Evolutionary conservation across 202 grass and related monocot species (phyloP), one percentile per base, ranked within the genome.

Genomic region (Digitaria exilis): DNA sequence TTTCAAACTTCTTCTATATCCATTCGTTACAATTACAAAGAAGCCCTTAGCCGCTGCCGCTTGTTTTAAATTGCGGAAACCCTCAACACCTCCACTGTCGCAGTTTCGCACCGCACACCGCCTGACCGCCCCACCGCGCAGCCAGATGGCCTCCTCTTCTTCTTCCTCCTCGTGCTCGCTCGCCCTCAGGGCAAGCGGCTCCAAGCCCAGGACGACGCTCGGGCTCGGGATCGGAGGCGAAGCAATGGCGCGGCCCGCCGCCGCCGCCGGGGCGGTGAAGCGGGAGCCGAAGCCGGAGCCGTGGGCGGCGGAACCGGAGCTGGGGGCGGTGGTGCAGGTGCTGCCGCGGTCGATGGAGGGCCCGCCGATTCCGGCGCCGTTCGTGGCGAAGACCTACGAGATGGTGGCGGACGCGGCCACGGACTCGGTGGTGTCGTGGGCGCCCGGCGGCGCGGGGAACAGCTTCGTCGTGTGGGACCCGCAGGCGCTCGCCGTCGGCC

Each of bases 401-500:
- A 91, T 91, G 81, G 89, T 91, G 85, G 81, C 58, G 39, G 85
- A 91, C 55, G 70, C 71, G 17, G 48, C 48, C 48, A 87, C 85
- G 9, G 89, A 91, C 41, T 85, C 37, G 46, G 65, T 91, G 71
- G 81, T 87, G 22, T 91, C 89, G 65, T 91, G 85, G 89, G 73
- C 64, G 22, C 83, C 77, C 67, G 58, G 51, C 39, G 65, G 82
- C 26, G 9, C 34, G 1, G 87, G 87, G 60, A 85, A 57, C 81
- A 78, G 48, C 71, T 91, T 91, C 85, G 81, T 91, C 37, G 89
- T 91, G 64, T 91, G 89, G 89, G 85, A 88, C 43, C 82, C 85
- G 52, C 77, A 73, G 72, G 78, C 60, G 65, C 86, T 91, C 77
- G 81, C 89, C 69, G 50, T 34, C 31, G 28, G 9, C 31, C 30